Evolutionary conservation across 2,329 filamentous ascomycete species (phyloP).

Genomic region (Ophiostoma ulmi): DNA sequence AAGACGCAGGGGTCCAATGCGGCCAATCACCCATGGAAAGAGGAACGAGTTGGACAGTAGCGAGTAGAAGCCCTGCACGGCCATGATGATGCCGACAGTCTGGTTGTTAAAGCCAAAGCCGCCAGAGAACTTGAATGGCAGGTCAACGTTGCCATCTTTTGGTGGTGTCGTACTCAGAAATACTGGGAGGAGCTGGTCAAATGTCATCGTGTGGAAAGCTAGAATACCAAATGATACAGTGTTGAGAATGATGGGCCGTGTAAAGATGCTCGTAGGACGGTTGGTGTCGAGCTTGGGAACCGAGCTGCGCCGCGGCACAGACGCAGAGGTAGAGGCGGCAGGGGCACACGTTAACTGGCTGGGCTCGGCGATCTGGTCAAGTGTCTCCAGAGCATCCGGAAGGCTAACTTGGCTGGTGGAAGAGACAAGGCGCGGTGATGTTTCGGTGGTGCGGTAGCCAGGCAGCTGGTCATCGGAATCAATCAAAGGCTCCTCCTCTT

Average conservation of each 20-base stretch:
- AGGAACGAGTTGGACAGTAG: constrained; percentile 80
- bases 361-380: constrained; percentile 31
- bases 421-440: constrained; percentile 23
- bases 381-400: constrained; percentile 33
- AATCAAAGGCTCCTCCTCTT: constrained; percentile 59
- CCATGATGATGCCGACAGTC: constrained; percentile 80
- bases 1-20: constrained; percentile 71
- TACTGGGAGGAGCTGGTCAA: constrained; percentile 88
- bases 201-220: constrained; percentile 95
- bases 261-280: constrained; percentile 56
- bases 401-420: constrained; percentile 30
- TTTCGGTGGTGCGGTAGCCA: constrained; percentile 60
- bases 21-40: constrained; percentile 70
- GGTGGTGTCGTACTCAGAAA: constrained; percentile 69
- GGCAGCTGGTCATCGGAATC: constrained; percentile 58
- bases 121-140: constrained; percentile 85
- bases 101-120: constrained; percentile 81
- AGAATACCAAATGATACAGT: constrained; percentile 88
- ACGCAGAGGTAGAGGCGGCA: neutral
- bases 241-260: constrained; percentile 75
- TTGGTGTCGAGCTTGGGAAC: constrained; percentile 25
- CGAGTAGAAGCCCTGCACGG: constrained; percentile 82
- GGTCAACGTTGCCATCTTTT: constrained; percentile 44
- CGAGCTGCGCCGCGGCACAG: neutral
- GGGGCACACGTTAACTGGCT: neutral